phyloP scores from a whole-genome alignment of 129 eudicot species.

The Flaveria brownii region DNA sequence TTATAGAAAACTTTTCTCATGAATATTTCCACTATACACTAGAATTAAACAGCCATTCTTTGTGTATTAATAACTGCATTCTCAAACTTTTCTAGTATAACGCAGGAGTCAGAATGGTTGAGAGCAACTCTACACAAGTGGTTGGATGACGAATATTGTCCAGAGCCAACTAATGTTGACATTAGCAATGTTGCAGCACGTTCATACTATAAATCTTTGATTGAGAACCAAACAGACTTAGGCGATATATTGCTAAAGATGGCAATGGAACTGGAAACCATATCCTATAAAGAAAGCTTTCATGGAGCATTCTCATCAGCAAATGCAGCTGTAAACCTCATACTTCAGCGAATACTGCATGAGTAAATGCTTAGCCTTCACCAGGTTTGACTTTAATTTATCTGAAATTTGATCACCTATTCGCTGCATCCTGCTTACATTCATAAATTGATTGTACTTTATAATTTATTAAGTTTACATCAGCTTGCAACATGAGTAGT shows the following conservation, averaged over 20 bases:
- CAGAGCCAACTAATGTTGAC: conserved; percentile 78
- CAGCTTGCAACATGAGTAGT: conserved; percentile 9
- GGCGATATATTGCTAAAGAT: conserved; percentile 79
- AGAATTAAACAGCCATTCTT: neutral
- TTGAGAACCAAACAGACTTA: conserved; percentile 62
- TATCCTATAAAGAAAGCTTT: conserved; percentile 89
- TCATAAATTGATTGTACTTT: conserved; percentile 17
- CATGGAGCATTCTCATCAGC: conserved; percentile 96
- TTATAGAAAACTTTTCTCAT: neutral
- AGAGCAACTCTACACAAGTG: conserved; percentile 77
- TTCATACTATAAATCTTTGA: conserved; percentile 66
- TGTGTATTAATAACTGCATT: neutral
- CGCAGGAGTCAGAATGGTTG: conserved; percentile 93
- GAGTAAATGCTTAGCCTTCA: conserved; percentile 36
- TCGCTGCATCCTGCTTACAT: conserved; percentile 5
- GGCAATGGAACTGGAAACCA: conserved; percentile 70
- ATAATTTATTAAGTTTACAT: conserved; percentile 7
- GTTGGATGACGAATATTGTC: conserved; percentile 93
- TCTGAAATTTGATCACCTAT: conserved; percentile 16
- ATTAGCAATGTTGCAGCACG: conserved; percentile 79
- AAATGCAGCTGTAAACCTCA: conserved; percentile 90
- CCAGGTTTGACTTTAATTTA: conserved; percentile 40
- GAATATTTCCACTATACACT: neutral
- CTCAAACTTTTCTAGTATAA: conserved; percentile 18
- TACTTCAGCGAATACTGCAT: conserved; percentile 59